phyloP scores from a whole-genome alignment of 2,329 filamentous ascomycete species.

The Neophaeococcomyces mojaviensis region DNA sequence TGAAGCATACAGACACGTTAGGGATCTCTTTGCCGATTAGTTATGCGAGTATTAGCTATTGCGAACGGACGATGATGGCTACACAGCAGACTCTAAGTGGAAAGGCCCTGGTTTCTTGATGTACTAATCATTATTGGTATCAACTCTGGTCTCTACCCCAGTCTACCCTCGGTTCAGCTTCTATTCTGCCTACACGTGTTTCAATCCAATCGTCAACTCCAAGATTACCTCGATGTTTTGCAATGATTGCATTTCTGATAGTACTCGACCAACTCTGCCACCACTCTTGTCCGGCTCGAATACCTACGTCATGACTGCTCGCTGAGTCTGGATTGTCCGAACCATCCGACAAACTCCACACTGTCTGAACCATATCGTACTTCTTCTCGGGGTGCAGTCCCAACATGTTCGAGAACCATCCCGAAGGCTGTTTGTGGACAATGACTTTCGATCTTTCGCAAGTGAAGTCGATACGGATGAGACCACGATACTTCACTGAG shows the following conservation, averaged over 20 bases:
- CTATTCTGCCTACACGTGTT: conserved; percentile 2
- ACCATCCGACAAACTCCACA: conserved; percentile 21
- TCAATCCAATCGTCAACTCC: conserved; percentile 7
- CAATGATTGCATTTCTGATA: conserved; percentile 17
- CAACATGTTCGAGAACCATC: conserved; percentile 22
- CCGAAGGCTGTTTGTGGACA: conserved; percentile 20
- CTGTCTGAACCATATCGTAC: conserved; percentile 22
- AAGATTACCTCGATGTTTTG: conserved; percentile 6
- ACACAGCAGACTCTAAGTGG: too few species aligned
- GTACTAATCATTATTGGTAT: too few species aligned
- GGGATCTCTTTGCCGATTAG: too few species aligned
- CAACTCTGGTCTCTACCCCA: conserved; percentile 3
- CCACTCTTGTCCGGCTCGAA: conserved; percentile 20
- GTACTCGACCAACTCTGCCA: conserved; percentile 24
- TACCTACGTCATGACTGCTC: conserved; percentile 2
- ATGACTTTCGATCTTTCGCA: conserved; percentile 19
- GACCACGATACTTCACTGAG: conserved; percentile 23
- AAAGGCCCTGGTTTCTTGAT: too few species aligned
- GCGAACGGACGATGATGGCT: too few species aligned
- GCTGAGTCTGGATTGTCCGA: too few species aligned
- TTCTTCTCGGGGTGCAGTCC: conserved; percentile 20
- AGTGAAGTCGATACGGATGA: conserved; percentile 22
- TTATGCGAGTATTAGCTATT: too few species aligned
- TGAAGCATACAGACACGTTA: too few species aligned
- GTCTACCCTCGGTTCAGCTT: conserved; percentile 5